Evolutionary conservation across 768 basidiomycete species (phyloP).

Genomic region (Hygrophoropsis aurantiaca): DNA sequence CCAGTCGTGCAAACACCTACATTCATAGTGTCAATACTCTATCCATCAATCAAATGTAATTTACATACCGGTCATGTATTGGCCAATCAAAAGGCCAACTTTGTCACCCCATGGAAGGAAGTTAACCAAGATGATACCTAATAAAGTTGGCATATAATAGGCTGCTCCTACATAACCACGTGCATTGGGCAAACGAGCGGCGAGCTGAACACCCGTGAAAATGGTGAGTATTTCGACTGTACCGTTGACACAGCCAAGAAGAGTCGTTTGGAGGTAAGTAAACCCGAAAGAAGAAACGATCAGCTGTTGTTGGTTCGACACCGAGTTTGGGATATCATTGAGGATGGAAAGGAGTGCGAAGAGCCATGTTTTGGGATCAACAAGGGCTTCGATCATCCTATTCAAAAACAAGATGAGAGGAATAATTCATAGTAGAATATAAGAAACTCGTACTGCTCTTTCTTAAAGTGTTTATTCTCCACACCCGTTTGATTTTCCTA

Average conservation of each 20-base stretch:
- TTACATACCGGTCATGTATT: conserved; percentile 51
- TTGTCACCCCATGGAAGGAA: conserved; percentile 60
- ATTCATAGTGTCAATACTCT: background rate
- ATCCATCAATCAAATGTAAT: background rate
- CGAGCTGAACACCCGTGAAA: conserved; percentile 55
- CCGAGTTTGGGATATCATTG: conserved; percentile 57
- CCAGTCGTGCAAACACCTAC: conserved; percentile 52
- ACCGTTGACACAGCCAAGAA: conserved; percentile 62
- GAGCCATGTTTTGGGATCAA: conserved; percentile 67
- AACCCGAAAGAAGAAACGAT: conserved; percentile 67
- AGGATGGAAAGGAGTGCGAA: conserved; percentile 62
- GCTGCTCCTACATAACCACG: conserved; percentile 55
- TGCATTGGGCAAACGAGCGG: conserved; percentile 49
- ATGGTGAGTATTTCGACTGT: conserved; percentile 64
- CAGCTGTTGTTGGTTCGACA: conserved; percentile 57
- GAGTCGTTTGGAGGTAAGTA: conserved; percentile 56
- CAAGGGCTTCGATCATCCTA: conserved; percentile 60
- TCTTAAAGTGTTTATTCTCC: conserved; percentile 75
- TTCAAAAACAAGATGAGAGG: background rate
- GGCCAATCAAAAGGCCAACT: conserved; percentile 57
- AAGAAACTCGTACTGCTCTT: conserved; percentile 53
- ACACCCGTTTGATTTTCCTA: conserved; percentile 70
- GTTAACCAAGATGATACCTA: conserved; percentile 59
- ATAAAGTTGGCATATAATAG: conserved; percentile 59
- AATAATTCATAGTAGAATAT: background rate